Percentiles rank a stretch among this genome's conserved stretches.
Conservation (phyloP, 1,139 yeast species). For the Sugiyamaella novakii region DNA sequence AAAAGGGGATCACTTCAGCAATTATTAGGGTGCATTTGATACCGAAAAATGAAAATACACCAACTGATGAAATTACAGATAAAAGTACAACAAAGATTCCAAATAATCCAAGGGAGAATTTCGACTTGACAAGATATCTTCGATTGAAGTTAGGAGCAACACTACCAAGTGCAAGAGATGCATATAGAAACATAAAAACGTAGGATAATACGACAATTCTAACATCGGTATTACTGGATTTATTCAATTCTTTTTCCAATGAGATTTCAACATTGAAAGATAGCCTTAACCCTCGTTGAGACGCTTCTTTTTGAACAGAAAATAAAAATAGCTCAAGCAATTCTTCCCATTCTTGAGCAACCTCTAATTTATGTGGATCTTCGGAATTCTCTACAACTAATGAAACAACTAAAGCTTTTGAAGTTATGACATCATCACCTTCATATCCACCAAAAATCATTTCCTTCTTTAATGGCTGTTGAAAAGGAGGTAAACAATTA, state of each 20-base stretch:
- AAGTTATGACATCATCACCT: constrained; percentile 51
- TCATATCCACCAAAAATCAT: constrained; percentile 64
- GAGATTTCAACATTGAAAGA: constrained; percentile 84
- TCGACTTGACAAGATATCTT: constrained; percentile 54
- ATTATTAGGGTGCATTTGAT: constrained; percentile 85
- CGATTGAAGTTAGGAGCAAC: constrained; percentile 41
- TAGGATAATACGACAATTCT: constrained; percentile 73
- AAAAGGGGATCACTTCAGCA: constrained; percentile 96
- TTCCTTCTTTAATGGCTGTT: constrained; percentile 79
- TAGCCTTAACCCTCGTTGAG: constrained; percentile 54
- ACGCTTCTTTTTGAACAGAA: constrained; percentile 48
- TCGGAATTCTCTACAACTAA: constrained; percentile 57
- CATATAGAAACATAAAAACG: constrained; percentile 85
- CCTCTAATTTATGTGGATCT: constrained; percentile 45
- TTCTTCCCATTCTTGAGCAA: constrained; percentile 67
- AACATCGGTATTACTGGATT: constrained; percentile 78
- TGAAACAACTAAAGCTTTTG: constrained; percentile 77
- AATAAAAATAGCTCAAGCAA: constrained; percentile 59
- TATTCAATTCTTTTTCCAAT: constrained; percentile 77
- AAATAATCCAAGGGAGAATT: constrained; percentile 73
- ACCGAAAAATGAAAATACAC: constrained; percentile 67
- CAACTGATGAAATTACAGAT: constrained; percentile 81
- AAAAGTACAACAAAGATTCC: constrained; percentile 80
- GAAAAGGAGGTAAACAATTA: constrained; percentile 84
- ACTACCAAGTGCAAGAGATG: constrained; percentile 80